These are phyloP conservation scores for Colletotrichum nymphaeae DNA, from an alignment of 2,329 filamentous ascomycete species.

Conservation along the genomic window DNA sequence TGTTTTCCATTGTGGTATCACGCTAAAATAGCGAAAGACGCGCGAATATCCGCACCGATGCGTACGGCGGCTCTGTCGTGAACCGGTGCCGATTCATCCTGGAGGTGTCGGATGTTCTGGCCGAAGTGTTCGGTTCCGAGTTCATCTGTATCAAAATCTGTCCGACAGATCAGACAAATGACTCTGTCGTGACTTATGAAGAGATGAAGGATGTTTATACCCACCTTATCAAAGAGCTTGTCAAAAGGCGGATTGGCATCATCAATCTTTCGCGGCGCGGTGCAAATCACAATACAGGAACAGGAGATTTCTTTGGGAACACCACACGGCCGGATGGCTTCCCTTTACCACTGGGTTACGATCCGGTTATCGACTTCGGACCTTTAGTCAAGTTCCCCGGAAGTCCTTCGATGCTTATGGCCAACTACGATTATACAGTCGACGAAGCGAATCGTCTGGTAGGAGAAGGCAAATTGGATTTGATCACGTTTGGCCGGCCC, in stretches of 20 bases:
- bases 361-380: constrained; percentile 21
- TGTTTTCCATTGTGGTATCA: background rate
- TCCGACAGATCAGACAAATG: constrained; percentile 61
- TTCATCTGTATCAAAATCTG: constrained; percentile 58
- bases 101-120: constrained; percentile 54
- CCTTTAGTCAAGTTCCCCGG: constrained; percentile 7
- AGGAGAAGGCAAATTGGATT: constrained; percentile 4
- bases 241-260: constrained; percentile 59
- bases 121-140: constrained; percentile 37
- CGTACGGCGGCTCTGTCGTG: constrained; percentile 61
- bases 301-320: background rate
- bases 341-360: background rate
- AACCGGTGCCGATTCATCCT: constrained; percentile 60
- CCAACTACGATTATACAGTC: constrained; percentile 19
- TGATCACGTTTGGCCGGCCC: constrained; percentile 16
- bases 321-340: background rate
- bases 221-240: constrained; percentile 57
- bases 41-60: constrained; percentile 60
- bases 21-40: constrained; percentile 33
- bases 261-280: constrained; percentile 51
- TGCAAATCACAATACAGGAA: background rate
- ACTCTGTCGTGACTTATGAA: constrained; percentile 46
- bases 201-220: constrained; percentile 47
- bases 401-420: constrained; percentile 10
- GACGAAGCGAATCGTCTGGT: constrained; percentile 18